A percentile compares a stretch with the other conserved stretches of the same genome.
These are phyloP conservation scores for Cunninghamia lanceolata DNA, from an alignment of 75 land plant species.

Conservation along the genomic window DNA sequence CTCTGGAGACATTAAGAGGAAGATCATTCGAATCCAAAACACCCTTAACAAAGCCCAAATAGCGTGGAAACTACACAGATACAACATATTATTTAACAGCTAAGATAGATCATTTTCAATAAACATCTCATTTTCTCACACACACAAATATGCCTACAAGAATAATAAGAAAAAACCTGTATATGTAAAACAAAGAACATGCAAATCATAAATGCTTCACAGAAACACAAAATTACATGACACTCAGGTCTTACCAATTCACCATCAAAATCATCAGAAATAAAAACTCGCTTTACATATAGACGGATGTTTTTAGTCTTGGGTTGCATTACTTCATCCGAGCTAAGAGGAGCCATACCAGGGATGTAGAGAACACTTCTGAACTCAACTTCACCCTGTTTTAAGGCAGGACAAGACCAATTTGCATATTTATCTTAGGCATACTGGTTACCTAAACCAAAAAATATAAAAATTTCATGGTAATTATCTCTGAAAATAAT, in stretches of 20 bases:
- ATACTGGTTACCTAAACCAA: not conserved
- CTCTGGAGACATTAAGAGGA: constrained; percentile 97
- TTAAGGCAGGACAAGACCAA: not conserved
- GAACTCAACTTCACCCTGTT: constrained; percentile 98
- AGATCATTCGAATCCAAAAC: constrained; percentile 96
- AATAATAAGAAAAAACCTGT: not conserved
- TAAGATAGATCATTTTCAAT: not conserved
- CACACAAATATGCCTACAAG: not conserved
- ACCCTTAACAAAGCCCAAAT: constrained; percentile 94
- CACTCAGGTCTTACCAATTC: constrained; percentile 68
- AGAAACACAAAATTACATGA: not conserved
- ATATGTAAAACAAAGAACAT: not conserved
- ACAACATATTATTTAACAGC: not conserved
- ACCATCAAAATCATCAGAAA: constrained; percentile 97
- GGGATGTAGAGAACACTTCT: constrained; percentile 89
- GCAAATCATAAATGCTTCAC: not conserved
- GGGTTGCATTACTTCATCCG: constrained; percentile 73
- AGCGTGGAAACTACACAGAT: constrained; percentile 78
- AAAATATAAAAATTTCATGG: not conserved
- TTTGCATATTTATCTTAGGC: not conserved
- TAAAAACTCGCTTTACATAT: constrained; percentile 95
- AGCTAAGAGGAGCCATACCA: constrained; percentile 97
- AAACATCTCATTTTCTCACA: not conserved
- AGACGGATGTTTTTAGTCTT: constrained; percentile 91
- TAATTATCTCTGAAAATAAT: not conserved